Evolutionary conservation across 1,284 basidiomycete species (phyloP).

Genomic region (Apiotrichum mycotoxinovorans): DNA sequence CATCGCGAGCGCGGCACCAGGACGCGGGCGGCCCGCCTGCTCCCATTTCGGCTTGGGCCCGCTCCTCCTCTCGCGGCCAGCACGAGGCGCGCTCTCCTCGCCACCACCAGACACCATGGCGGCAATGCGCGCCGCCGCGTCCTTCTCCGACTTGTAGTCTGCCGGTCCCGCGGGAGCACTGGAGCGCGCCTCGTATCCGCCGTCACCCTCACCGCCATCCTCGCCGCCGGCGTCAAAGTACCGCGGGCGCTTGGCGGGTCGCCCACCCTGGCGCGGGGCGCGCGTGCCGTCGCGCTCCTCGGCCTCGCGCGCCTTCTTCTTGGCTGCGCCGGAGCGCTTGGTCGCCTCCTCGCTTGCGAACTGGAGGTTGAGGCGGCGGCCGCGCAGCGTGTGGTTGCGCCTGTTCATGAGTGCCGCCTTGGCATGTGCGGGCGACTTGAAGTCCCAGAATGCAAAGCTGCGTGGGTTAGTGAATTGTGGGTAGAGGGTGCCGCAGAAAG

Average conservation of each 20-base stretch:
- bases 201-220: constrained; percentile 7
- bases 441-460: constrained; percentile 95
- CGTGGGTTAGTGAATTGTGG: too few relatives aligned
- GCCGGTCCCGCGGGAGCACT: background rate
- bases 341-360: constrained; percentile 46
- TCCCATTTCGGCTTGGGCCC: constrained; percentile 48
- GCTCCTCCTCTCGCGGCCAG: constrained; percentile 19
- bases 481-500: too few relatives aligned
- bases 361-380: constrained; percentile 53
- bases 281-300: constrained; percentile 8
- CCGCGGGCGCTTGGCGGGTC: constrained; percentile 9
- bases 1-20: constrained; percentile 84
- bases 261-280: constrained; percentile 9
- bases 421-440: constrained; percentile 70
- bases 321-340: constrained; percentile 30
- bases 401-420: constrained; percentile 77
- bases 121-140: constrained; percentile 14
- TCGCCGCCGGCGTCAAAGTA: constrained; percentile 17
- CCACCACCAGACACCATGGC: constrained; percentile 14
- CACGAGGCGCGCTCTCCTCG: background rate
- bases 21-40: constrained; percentile 60
- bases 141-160: constrained; percentile 15
- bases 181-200: constrained; percentile 5
- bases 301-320: constrained; percentile 7
- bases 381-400: constrained; percentile 77